Conservation (phyloP, 805 yeast genomes). For the Allodekkera sacchari region DNA sequence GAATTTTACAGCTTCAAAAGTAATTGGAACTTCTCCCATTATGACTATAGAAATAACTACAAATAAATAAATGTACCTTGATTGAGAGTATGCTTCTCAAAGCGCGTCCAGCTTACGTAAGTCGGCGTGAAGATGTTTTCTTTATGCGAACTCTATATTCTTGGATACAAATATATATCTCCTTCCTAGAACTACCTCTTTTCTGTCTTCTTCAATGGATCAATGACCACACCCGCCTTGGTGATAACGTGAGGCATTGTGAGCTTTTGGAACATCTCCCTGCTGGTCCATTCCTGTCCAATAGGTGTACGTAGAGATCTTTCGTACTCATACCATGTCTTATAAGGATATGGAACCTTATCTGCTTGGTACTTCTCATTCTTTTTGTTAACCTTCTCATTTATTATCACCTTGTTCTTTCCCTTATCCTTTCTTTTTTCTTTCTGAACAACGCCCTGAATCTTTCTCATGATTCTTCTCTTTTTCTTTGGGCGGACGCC, state of each 20-base stretch:
- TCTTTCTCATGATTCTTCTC: slow-evolving; percentile 59
- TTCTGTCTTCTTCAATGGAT: slow-evolving; percentile 85
- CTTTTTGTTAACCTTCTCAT: slow-evolving; percentile 80
- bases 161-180: too few relatives aligned
- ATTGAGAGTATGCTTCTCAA: too few relatives aligned
- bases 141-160: too few relatives aligned
- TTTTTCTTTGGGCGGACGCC: slow-evolving; percentile 29
- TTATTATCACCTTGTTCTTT: slow-evolving; percentile 76
- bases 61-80: neutral
- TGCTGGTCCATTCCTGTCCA: slow-evolving; percentile 94
- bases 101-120: too few relatives aligned
- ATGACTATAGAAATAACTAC: neutral
- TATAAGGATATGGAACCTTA: slow-evolving; percentile 93
- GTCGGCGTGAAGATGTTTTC: too few relatives aligned
- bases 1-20: slow-evolving; percentile 18
- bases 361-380: slow-evolving; percentile 77
- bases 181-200: slow-evolving; percentile 26
- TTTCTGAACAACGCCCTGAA: slow-evolving; percentile 65
- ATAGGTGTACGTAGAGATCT: slow-evolving; percentile 90
- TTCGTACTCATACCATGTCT: slow-evolving; percentile 90
- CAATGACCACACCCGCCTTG: slow-evolving; percentile 83
- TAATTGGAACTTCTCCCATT: slow-evolving; percentile 6
- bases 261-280: slow-evolving; percentile 75
- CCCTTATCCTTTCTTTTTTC: slow-evolving; percentile 73
- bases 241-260: slow-evolving; percentile 85